Percentiles rank a stretch among this genome's conserved stretches.
phyloP scores from a whole-genome alignment of 495 filamentous ascomycete species.

The Hypoxylon intermedium region DNA sequence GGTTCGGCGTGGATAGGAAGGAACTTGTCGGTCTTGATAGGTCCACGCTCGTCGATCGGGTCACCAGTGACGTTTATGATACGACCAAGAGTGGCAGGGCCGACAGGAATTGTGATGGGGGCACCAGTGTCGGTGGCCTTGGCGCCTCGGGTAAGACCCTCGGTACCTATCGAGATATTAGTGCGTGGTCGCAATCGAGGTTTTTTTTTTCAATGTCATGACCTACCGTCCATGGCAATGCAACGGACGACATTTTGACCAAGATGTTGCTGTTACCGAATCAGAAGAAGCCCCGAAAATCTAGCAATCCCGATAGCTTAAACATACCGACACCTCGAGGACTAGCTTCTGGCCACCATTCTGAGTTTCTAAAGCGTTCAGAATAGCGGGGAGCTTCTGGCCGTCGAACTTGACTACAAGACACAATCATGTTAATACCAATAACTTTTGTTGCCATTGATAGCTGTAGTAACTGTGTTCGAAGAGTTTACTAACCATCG shows the following conservation, averaged over 20 bases:
- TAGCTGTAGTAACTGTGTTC: background rate
- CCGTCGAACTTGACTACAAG: slow-evolving; percentile 84
- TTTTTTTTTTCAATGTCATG: slow-evolving; percentile 18
- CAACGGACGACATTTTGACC: slow-evolving; percentile 98
- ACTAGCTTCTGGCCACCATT: slow-evolving; percentile 95
- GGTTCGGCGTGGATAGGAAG: slow-evolving; percentile 93
- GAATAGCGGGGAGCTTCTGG: slow-evolving; percentile 93
- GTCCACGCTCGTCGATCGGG: slow-evolving; percentile 98
- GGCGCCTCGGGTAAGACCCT: slow-evolving; percentile 94
- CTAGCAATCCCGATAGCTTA: slow-evolving; percentile 20
- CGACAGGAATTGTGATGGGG: slow-evolving; percentile 97
- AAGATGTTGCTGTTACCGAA: slow-evolving; percentile 84
- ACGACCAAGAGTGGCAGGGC: slow-evolving; percentile 91
- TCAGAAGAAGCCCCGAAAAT: slow-evolving; percentile 48
- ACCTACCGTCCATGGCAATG: slow-evolving; percentile 99
- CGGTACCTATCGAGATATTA: slow-evolving; percentile 76
- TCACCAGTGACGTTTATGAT: slow-evolving; percentile 99
- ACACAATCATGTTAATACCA: slow-evolving; percentile 18
- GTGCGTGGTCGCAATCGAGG: slow-evolving; percentile 24
- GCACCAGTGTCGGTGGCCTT: slow-evolving; percentile 85
- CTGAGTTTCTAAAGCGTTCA: slow-evolving; percentile 90
- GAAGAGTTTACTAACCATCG: slow-evolving; percentile 64
- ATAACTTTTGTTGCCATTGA: background rate
- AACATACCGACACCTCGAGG: slow-evolving; percentile 93
- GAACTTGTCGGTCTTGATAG: slow-evolving; percentile 88